Base-by-base conservation (phyloP, 2,329 filamentous ascomycete genomes). In the Pseudogymnoascus sp. region DNA sequence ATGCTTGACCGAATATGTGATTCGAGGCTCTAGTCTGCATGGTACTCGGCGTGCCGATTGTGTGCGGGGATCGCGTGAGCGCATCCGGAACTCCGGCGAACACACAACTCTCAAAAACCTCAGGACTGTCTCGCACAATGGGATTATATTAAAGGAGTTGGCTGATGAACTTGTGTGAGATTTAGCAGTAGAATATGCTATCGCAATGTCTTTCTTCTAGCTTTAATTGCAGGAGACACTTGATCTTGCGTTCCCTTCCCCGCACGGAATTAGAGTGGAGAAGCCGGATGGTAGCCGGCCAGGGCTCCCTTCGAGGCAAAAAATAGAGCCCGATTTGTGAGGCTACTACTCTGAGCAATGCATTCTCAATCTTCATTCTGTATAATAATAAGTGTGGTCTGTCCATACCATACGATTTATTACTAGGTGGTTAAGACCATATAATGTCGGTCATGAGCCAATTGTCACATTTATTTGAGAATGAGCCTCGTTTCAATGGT, bases 1-100 rank as follows among this genome's bases (percentile, higher is more conserved):
- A 71, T 8, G 70, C 70, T 16, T 65, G 67, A n/a, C 69, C 58
- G 16, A 59, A 28, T 41, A 22, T 59, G 58, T 28, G 18, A 30
- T 30, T 39, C 5, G 58, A 28, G 16, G 39, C 47, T 25, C 47
- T 16, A 25, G 8, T 34, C n/a, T 32, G n/a, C 35, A 37, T 30
- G 12, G n/a, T 37, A 37, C 11, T 54, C 34, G 54, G 20, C 20
- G 39, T 43, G 39, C 39, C 39, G 39, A 14, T n/a, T 43, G 20
- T 25, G 20, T 25, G 20, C 3, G 39, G 20, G 12, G 18, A 11
- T 7, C 5, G 20, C 20, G 39, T 22, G 20, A n/a, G 39, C 2
- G 6, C 22, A 20, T 7, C 39, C 20, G 39, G 39, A 9, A n/a
- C 39, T 14, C 39, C 20, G 39, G 20, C 6, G 39, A 43, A 43